These are phyloP conservation scores for Phellinidium pouzarii DNA, from an alignment of 1,284 basidiomycete genomes.

Conservation along the genomic window DNA sequence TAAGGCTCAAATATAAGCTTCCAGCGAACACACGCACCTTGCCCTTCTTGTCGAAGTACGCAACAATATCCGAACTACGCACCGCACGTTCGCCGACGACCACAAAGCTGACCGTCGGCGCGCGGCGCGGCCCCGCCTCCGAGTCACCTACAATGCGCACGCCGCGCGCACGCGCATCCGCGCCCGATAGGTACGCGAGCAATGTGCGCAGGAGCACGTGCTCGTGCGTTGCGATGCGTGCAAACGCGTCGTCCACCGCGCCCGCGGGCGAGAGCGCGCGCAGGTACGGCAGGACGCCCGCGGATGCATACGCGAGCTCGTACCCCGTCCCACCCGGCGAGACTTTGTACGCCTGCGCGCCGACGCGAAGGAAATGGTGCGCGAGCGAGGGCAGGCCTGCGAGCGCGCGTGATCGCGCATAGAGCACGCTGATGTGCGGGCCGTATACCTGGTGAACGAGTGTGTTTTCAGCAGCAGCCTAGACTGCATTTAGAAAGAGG, in stretches of 20 bases:
- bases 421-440: conserved; percentile 63
- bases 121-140: conserved; percentile 36
- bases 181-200: conserved; percentile 34
- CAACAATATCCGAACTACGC: conserved; percentile 58
- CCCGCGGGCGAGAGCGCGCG: conserved; percentile 46
- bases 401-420: conserved; percentile 44
- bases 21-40: conserved; percentile 40
- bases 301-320: conserved; percentile 56
- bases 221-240: conserved; percentile 41
- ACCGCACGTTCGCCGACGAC: conserved; percentile 49
- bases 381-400: conserved; percentile 45
- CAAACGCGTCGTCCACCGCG: conserved; percentile 42
- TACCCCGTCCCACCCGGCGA: conserved; percentile 70
- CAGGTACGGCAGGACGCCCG: conserved; percentile 60
- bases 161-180: conserved; percentile 42
- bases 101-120: conserved; percentile 70
- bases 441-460: conserved; percentile 79
- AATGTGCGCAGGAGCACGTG: conserved; percentile 35
- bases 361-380: conserved; percentile 65
- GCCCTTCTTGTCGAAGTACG: conserved; percentile 50
- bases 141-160: conserved; percentile 64
- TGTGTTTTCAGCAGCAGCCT: not conserved
- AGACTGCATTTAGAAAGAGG: not conserved
- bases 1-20: not conserved
- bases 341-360: conserved; percentile 50